Evolutionary conservation across 805 yeast genomes (phyloP), one percentile per base, ranked within the genome.

Genomic region (Tetrapisispora nanseiensis): DNA sequence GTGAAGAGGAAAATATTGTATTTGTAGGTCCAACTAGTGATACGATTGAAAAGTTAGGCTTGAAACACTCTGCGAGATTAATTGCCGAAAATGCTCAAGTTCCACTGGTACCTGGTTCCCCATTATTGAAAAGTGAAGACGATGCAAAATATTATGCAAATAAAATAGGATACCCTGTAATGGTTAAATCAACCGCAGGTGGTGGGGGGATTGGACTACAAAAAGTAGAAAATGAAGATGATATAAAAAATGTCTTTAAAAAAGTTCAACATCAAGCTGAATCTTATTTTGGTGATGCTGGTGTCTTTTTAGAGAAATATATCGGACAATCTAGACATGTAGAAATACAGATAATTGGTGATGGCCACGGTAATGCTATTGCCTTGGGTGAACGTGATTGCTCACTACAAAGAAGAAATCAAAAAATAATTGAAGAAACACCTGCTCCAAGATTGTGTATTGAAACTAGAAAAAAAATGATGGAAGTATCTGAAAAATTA

Each of bases 131-230:
- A 2, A 67, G 76, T 47, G 72, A 89, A 11, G 72, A 72, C 10
- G 95, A 84, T 54, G 97, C 97, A 3, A 69, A 71, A 44, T 71
- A 67, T 46, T 75, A 81, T 48, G 97, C 96, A 13, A 78, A 75
- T 15, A 67, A 74, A 53, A 69, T 90, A 39, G 83, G 75, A 44
- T 92, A 86, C 55, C 97, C 97, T 23, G 77, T 90, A 27, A 90
- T 90, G 97, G 85, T 92, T 39, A 90, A 90, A 65, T 83, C 95
- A 21, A 92, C 98, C 47, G 97, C 97, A 21, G 98, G 98, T 61
- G 98, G 98, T 57, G 98, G 98, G 65, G 98, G 98, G 66, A 90
- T 90, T 57, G 98, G 98, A 50, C 69, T 90, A 52, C 97, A 90
- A 63, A 84, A 87, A 59, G 97, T 89, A 45, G 95, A 89, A 56